These are phyloP conservation scores for Yarrowia divulgata DNA, from an alignment of 805 yeast species.

Conservation along the genomic window DNA sequence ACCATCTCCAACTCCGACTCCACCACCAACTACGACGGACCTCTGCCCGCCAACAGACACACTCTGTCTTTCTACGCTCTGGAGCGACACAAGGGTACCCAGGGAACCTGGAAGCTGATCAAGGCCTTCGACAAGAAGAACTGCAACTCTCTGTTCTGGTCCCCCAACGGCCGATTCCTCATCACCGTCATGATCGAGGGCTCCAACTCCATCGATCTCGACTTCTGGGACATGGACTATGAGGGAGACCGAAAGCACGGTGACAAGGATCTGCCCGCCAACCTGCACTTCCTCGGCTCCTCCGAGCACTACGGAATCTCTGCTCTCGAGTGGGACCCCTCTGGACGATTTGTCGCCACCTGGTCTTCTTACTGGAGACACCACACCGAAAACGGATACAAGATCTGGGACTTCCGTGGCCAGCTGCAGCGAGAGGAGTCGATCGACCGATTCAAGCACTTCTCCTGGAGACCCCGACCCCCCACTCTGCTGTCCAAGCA, in stretches of 20 bases:
- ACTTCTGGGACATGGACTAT: constrained; percentile 84
- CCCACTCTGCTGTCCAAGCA: constrained; percentile 72
- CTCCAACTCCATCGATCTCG: constrained; percentile 65
- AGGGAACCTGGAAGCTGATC: constrained; percentile 66
- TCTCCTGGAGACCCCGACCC: constrained; percentile 98
- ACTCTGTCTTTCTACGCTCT: constrained; percentile 81
- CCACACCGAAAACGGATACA: constrained; percentile 88
- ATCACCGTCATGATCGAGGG: constrained; percentile 56
- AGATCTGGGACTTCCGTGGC: constrained; percentile 85
- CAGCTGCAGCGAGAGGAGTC: constrained; percentile 73
- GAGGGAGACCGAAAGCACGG: constrained; percentile 67
- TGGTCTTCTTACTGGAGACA: constrained; percentile 90
- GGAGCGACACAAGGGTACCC: constrained; percentile 63
- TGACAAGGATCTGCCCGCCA: constrained; percentile 61
- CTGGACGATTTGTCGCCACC: constrained; percentile 87
- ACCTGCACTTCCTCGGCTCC: constrained; percentile 66
- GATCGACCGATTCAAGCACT: constrained; percentile 83
- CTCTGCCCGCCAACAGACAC: constrained; percentile 54
- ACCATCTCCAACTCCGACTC: constrained; percentile 68
- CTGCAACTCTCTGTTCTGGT: constrained; percentile 79
- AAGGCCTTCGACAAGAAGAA: constrained; percentile 66
- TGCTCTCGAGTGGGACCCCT: constrained; percentile 91
- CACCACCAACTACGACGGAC: constrained; percentile 42
- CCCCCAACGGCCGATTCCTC: constrained; percentile 92
- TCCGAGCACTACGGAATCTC: constrained; percentile 80